Evolutionary conservation across 306 rosid genomes (phyloP).

Genomic region (Cicer judaicum): DNA sequence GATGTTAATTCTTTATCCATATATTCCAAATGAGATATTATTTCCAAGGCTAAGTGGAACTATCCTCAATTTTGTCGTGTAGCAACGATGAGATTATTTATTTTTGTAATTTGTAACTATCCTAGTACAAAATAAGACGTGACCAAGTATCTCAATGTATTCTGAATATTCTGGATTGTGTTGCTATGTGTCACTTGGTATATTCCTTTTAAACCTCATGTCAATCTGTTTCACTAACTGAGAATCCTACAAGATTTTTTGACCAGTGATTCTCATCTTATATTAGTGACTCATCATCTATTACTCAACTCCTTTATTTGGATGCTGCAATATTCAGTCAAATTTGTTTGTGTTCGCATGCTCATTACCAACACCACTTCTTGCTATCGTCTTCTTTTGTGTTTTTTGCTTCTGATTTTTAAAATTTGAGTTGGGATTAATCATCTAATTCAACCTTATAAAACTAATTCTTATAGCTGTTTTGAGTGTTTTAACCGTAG

Average conservation of each 20-base stretch:
- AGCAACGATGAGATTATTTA: constrained; percentile 33
- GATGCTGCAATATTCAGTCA: constrained; percentile 18
- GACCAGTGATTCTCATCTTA: background rate
- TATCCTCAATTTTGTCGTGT: constrained; percentile 14
- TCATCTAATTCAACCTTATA: too few species aligned
- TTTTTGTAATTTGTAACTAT: constrained; percentile 20
- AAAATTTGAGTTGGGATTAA: too few species aligned
- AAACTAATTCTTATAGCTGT: too few species aligned
- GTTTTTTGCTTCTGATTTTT: too few species aligned
- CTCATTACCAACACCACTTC: constrained; percentile 27
- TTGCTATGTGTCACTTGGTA: constrained; percentile 27
- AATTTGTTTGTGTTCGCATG: constrained; percentile 34
- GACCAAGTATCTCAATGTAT: background rate
- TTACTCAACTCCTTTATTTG: constrained; percentile 1
- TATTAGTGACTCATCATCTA: background rate
- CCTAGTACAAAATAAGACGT: constrained; percentile 37
- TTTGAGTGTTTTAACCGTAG: too few species aligned
- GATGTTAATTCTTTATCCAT: constrained; percentile 1
- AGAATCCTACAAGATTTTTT: constrained; percentile 14
- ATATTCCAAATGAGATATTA: constrained; percentile 12
- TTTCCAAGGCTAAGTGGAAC: constrained; percentile 1
- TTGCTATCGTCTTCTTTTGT: too few species aligned
- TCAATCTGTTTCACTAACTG: constrained; percentile 17
- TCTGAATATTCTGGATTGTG: constrained; percentile 26
- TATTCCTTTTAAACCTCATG: constrained; percentile 40